Evolutionary conservation across 2,329 filamentous ascomycete species (phyloP).

Genomic region (Clarireedia homoeocarpa): DNA sequence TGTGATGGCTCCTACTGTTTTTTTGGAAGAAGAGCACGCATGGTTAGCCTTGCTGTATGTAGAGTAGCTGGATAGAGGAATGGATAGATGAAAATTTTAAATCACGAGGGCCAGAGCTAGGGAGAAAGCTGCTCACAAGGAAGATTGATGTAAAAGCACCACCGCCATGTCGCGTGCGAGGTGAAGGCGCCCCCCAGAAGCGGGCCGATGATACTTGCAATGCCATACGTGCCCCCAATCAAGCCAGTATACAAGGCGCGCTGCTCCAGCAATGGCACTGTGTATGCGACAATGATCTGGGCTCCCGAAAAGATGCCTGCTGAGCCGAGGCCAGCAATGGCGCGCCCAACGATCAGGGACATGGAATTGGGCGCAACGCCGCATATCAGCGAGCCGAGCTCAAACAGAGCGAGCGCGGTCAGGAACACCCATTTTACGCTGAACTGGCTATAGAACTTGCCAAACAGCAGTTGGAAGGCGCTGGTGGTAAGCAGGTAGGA

Average conservation of each 20-base stretch:
- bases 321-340: background rate
- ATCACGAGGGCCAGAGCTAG: too few relatives aligned
- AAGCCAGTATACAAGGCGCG: background rate
- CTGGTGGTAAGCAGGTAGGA: background rate
- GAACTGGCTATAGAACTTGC: background rate
- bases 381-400: background rate
- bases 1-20: too few relatives aligned
- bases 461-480: background rate
- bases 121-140: too few relatives aligned
- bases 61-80: too few relatives aligned
- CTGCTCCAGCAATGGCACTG: background rate
- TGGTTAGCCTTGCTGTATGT: too few relatives aligned
- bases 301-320: background rate
- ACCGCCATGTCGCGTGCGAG: background rate
- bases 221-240: background rate
- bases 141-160: background rate
- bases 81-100: too few relatives aligned
- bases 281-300: background rate
- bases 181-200: background rate
- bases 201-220: background rate
- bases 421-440: background rate
- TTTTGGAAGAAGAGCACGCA: too few relatives aligned
- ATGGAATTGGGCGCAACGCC: background rate
- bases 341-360: background rate
- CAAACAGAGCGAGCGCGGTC: background rate